phyloP scores from a whole-genome alignment of 2,329 filamentous ascomycete genomes.

The Westerdykella ornata region DNA sequence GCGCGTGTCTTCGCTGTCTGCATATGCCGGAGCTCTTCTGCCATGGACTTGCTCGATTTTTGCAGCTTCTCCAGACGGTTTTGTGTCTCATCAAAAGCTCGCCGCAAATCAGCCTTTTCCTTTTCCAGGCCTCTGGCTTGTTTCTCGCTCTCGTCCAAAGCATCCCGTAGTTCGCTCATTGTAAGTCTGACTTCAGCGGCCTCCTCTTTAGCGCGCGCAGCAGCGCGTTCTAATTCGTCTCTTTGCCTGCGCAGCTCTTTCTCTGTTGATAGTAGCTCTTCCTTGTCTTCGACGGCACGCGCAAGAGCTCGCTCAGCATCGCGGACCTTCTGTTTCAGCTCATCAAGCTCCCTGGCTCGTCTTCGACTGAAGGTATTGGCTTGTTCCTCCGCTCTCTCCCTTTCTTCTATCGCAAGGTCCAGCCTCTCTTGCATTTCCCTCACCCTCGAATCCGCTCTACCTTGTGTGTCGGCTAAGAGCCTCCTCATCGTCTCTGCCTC shows the following conservation, averaged over 20 bases:
- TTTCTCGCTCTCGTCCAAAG: slow-evolving; percentile 80
- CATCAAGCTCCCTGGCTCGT: slow-evolving; percentile 76
- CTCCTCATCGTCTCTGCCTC: slow-evolving; percentile 94
- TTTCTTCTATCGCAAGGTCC: slow-evolving; percentile 86
- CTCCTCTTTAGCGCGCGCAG: slow-evolving; percentile 65
- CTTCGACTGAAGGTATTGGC: slow-evolving; percentile 69
- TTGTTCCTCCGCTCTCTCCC: slow-evolving; percentile 88
- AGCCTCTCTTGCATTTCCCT: slow-evolving; percentile 84
- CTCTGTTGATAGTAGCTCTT: slow-evolving; percentile 68
- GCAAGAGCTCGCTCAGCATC: slow-evolving; percentile 75
- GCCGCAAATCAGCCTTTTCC: slow-evolving; percentile 68
- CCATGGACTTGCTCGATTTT: slow-evolving; percentile 57
- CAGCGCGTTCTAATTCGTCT: slow-evolving; percentile 67
- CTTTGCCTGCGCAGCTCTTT: slow-evolving; percentile 66
- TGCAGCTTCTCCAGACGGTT: slow-evolving; percentile 71
- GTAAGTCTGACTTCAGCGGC: slow-evolving; percentile 67
- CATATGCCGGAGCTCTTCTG: slow-evolving; percentile 51
- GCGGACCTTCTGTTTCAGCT: slow-evolving; percentile 68
- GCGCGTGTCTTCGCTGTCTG: slow-evolving; percentile 35
- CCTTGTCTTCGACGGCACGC: slow-evolving; percentile 64
- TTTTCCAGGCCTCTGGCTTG: slow-evolving; percentile 78
- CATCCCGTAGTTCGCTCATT: slow-evolving; percentile 68
- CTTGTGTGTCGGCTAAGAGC: slow-evolving; percentile 78
- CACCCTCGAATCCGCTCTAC: slow-evolving; percentile 70
- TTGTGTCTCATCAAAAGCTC: slow-evolving; percentile 70